Conservation (phyloP, 495 filamentous ascomycete species). For the Penicillium longicatenatum region DNA sequence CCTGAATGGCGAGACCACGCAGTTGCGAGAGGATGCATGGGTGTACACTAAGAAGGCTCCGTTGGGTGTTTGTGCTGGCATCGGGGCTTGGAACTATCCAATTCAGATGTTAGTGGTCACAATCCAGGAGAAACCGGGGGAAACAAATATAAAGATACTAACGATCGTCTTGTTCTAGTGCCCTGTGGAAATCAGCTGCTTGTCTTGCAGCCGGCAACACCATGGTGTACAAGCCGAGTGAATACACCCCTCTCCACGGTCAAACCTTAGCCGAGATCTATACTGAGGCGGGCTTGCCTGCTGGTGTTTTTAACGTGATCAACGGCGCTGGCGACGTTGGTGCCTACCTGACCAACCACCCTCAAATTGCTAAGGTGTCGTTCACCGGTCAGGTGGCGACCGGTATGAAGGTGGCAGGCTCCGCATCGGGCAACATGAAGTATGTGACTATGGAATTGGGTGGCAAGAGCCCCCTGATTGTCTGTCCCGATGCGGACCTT, state of each 20-base stretch:
- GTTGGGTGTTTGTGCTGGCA: conserved; percentile 75
- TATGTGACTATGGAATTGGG: conserved; percentile 86
- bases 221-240: conserved; percentile 86
- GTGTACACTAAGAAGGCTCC: conserved; percentile 75
- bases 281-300: conserved; percentile 70
- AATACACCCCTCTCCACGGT: conserved; percentile 75
- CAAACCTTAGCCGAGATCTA: conserved; percentile 70
- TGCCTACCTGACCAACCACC: conserved; percentile 66
- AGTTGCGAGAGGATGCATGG: conserved; percentile 69
- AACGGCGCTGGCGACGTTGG: conserved; percentile 74
- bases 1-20: conserved; percentile 67
- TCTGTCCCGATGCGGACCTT: conserved; percentile 70
- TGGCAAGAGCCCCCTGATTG: conserved; percentile 73
- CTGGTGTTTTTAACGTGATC: conserved; percentile 80
- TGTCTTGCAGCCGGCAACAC: conserved; percentile 82
- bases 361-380: conserved; percentile 72
- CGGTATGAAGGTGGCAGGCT: conserved; percentile 70
- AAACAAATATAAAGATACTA: neutral
- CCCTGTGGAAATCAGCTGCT: conserved; percentile 82
- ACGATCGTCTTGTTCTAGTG: conserved; percentile 37
- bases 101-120: conserved; percentile 65
- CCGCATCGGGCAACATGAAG: conserved; percentile 75
- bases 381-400: conserved; percentile 84
- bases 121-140: neutral
- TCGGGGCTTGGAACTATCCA: conserved; percentile 85